Percentiles rank a stretch among this genome's conserved stretches.
Conservation (phyloP, 1,284 basidiomycete species). For the Hortiboletus rubellus region DNA sequence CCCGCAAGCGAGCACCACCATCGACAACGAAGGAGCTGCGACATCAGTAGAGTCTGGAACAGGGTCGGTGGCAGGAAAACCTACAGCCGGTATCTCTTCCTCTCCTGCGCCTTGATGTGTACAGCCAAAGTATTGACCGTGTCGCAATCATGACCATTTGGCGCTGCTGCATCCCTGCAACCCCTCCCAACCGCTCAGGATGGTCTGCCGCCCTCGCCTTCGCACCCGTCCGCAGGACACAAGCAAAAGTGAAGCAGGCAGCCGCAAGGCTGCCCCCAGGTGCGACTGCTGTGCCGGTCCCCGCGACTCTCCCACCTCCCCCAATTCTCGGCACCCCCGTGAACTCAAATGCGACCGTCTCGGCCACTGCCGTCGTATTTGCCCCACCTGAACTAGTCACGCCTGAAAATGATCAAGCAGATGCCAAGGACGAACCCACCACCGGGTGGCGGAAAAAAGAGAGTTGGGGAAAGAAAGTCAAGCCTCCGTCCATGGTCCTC, state of each 20-base stretch:
- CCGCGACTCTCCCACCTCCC: slow-evolving; percentile 20
- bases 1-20: slow-evolving; percentile 14
- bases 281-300: slow-evolving; percentile 40
- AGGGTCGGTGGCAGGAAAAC: slow-evolving; percentile 51
- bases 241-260: slow-evolving; percentile 54
- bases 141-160: slow-evolving; percentile 37
- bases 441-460: slow-evolving; percentile 37
- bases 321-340: slow-evolving; percentile 13
- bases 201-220: slow-evolving; percentile 88
- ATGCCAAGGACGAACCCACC: slow-evolving; percentile 23
- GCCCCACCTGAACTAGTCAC: slow-evolving; percentile 63
- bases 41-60: slow-evolving; percentile 16
- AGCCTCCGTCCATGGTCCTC: slow-evolving; percentile 84
- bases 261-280: slow-evolving; percentile 60
- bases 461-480: slow-evolving; percentile 83
- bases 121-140: slow-evolving; percentile 40
- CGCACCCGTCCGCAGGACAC: slow-evolving; percentile 67
- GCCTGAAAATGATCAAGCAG: slow-evolving; percentile 30
- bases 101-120: slow-evolving; percentile 42
- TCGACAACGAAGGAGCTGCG: slow-evolving; percentile 24
- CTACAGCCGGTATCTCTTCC: slow-evolving; percentile 75
- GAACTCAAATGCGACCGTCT: slow-evolving; percentile 40
- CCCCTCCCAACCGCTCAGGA: slow-evolving; percentile 43
- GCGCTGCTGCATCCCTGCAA: slow-evolving; percentile 8
- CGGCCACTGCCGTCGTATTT: slow-evolving; percentile 70